Evolutionary conservation across 352 stramenopile species (phyloP), one percentile per base, ranked within the genome.

Genomic region (Saprolegnia diclina): DNA sequence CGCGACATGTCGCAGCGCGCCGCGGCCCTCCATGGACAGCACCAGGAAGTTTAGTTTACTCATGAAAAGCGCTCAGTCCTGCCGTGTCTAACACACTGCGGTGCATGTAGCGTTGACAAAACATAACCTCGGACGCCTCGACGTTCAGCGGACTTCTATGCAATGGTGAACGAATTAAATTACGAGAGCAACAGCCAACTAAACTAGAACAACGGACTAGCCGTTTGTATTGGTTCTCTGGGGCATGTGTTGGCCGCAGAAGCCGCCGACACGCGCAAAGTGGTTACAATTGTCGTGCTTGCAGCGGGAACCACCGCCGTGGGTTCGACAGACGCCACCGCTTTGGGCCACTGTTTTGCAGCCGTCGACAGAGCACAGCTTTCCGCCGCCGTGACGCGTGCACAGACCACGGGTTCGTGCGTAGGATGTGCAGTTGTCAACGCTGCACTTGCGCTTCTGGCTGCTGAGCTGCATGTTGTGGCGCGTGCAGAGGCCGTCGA

Each of bases 261-360:
- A 42, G 38, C 57, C 57, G 11, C 57, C 57, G 19, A 66, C 57
- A 10, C 57, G 57, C 0, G 72, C 67, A 35, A 74, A 67, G 37
- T 73, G 71, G 50, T 67, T 72, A 53, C 72, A 76, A 21, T 53
- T 56, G 26, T 35, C 55, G 24, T 53, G 42, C 21, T 65, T 48
- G 54, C 73, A 78, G 22, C 55, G 59, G 24, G 73, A 75, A 22
- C 73, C 73, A 22, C 73, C 73, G 53, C 72, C 72, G 40, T 76
- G 72, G 29, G 67, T 63, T 52, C 67, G 71, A 29, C 72, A 76
- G 21, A 74, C 56, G 64, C 72, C 72, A 40, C 68, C 56, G 40
- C 67, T 71, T 35, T 76, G 73, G 37, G 56, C 67, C 5, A 71
- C 67, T 0, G 59, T 68, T 45, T 67, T 61, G 61, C 72, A 77